A percentile compares a stretch with the other conserved stretches of the same genome.
phyloP scores from a whole-genome alignment of 352 stramenopile genomes.

The Phytophthora agathidicida region DNA sequence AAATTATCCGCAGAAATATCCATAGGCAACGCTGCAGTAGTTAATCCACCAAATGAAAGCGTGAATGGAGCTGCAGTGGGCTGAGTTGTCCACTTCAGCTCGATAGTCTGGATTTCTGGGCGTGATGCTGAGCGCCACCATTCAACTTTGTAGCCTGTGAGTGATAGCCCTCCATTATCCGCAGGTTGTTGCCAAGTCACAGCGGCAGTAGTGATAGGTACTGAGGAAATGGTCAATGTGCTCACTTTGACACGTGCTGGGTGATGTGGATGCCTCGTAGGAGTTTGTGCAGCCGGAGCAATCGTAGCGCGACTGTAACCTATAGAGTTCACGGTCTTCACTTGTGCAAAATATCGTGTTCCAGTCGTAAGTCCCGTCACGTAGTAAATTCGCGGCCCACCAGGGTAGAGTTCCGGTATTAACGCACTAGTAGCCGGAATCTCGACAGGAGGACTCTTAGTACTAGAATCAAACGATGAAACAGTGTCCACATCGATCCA shows the following conservation, averaged over 20 bases:
- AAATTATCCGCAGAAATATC: constrained; percentile 84
- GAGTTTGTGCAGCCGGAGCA: constrained; percentile 59
- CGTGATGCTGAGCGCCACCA: constrained; percentile 69
- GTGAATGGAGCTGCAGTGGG: constrained; percentile 63
- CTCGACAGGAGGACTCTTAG: constrained; percentile 52
- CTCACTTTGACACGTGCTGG: constrained; percentile 68
- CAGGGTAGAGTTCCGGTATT: constrained; percentile 58
- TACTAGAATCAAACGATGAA: constrained; percentile 71
- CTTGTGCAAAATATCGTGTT: constrained; percentile 86
- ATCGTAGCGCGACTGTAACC: constrained; percentile 71
- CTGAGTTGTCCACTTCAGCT: constrained; percentile 76
- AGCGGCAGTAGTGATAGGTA: constrained; percentile 60
- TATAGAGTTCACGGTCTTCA: constrained; percentile 76
- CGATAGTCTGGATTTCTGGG: constrained; percentile 85
- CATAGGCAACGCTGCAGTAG: constrained; percentile 71
- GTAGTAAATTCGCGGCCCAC: constrained; percentile 72
- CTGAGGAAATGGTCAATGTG: constrained; percentile 45
- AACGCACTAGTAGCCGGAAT: constrained; percentile 23
- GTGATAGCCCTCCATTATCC: constrained; percentile 54
- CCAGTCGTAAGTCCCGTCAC: constrained; percentile 73
- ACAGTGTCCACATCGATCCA: constrained; percentile 77
- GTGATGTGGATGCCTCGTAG: constrained; percentile 50
- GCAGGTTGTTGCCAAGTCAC: constrained; percentile 78
- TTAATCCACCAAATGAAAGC: constrained; percentile 80
- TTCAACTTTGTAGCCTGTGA: constrained; percentile 87